phyloP scores from a whole-genome alignment of 345 rosid species.

The Pistacia atlantica region DNA sequence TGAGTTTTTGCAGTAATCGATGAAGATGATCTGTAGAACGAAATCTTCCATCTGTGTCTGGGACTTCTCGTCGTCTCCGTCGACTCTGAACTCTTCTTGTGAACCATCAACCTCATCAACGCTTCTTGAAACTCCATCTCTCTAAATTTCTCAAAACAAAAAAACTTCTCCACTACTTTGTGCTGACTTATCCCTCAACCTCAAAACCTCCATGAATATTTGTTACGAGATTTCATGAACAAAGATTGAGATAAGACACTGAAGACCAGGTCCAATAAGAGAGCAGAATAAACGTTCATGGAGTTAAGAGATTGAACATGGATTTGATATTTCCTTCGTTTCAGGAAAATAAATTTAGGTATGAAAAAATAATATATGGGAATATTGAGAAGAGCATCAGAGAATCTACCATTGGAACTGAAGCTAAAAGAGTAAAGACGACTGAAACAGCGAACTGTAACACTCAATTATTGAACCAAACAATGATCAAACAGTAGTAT shows the following conservation, averaged over 20 bases:
- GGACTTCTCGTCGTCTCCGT: neutral
- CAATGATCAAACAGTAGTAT: neutral
- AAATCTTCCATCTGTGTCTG: constrained; percentile 55
- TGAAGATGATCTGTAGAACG: constrained; percentile 42
- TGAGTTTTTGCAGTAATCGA: constrained; percentile 18
- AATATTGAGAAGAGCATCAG: neutral
- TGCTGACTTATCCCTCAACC: neutral
- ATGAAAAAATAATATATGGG: too few relatives aligned
- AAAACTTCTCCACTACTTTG: too few relatives aligned
- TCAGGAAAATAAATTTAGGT: neutral
- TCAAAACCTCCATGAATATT: too few relatives aligned
- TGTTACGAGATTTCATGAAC: neutral
- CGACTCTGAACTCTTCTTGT: constrained; percentile 15
- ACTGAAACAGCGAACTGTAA: neutral
- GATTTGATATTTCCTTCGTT: constrained; percentile 6
- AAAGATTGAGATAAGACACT: neutral
- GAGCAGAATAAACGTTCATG: neutral
- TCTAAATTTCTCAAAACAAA: neutral
- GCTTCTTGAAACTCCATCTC: constrained; percentile 59
- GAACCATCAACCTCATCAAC: constrained; percentile 40
- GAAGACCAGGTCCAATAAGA: constrained; percentile 16
- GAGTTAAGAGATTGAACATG: neutral
- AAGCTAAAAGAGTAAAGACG: too few relatives aligned
- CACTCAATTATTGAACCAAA: neutral
- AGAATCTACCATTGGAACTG: neutral